Evolutionary conservation across 1,284 basidiomycete genomes (phyloP).

Genomic region (Malassezia pachydermatis): DNA sequence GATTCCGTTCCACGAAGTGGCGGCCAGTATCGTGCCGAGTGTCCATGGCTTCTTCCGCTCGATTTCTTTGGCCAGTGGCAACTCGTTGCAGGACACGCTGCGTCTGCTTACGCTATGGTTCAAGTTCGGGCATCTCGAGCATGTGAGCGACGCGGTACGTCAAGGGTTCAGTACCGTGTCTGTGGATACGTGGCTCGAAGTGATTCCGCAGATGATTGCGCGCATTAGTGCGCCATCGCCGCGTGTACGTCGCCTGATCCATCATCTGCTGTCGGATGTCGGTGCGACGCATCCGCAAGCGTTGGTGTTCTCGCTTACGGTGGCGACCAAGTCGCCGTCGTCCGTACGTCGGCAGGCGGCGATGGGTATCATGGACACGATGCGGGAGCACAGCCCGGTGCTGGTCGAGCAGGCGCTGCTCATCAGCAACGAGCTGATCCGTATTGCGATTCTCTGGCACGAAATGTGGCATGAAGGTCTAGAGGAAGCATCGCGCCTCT

Average conservation of each 20-base stretch:
- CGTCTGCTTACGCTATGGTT: slow-evolving; percentile 95
- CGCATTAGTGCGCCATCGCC: slow-evolving; percentile 87
- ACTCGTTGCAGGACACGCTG: slow-evolving; percentile 88
- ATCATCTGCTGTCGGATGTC: slow-evolving; percentile 78
- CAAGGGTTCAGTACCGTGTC: slow-evolving; percentile 80
- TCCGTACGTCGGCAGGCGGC: slow-evolving; percentile 72
- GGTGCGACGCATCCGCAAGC: slow-evolving; percentile 96
- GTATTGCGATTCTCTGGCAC: slow-evolving; percentile 97
- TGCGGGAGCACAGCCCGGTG: slow-evolving; percentile 78
- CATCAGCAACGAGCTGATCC: slow-evolving; percentile 88
- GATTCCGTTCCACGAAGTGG: slow-evolving; percentile 62
- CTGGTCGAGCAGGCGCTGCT: slow-evolving; percentile 87
- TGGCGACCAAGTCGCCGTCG: slow-evolving; percentile 92
- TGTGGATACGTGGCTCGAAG: slow-evolving; percentile 96
- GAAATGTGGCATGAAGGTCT: slow-evolving; percentile 98
- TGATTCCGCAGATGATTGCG: slow-evolving; percentile 98
- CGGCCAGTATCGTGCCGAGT: slow-evolving; percentile 81
- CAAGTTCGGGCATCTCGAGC: slow-evolving; percentile 84
- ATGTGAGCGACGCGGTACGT: slow-evolving; percentile 80
- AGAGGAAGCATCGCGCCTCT: slow-evolving; percentile 91
- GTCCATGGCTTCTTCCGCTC: slow-evolving; percentile 93
- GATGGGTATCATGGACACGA: slow-evolving; percentile 76
- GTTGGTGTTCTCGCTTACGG: slow-evolving; percentile 91
- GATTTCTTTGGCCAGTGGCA: slow-evolving; percentile 72
- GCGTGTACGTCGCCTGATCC: slow-evolving; percentile 80